phyloP scores from a whole-genome alignment of 768 basidiomycete species.

The Suillus bovinus region DNA sequence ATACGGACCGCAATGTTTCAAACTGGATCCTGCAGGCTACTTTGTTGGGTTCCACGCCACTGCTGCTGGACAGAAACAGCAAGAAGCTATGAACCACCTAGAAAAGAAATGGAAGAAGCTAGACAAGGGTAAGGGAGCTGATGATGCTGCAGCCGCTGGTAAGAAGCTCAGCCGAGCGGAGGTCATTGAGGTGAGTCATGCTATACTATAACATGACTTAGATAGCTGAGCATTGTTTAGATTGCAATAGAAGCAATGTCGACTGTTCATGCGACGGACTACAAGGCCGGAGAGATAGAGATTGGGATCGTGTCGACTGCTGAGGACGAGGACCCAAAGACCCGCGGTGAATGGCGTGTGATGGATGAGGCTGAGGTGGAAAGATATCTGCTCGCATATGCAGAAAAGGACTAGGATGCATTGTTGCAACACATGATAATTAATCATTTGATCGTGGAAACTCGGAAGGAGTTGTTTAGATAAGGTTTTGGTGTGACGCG shows the following conservation, averaged over 20 bases:
- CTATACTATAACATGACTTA: background rate
- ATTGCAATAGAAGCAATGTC: slow-evolving; percentile 95
- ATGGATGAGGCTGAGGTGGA: slow-evolving; percentile 80
- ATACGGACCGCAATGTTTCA: slow-evolving; percentile 95
- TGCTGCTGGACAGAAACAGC: slow-evolving; percentile 94
- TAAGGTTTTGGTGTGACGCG: background rate
- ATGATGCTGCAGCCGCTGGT: slow-evolving; percentile 76
- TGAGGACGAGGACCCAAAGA: slow-evolving; percentile 72
- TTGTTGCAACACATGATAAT: slow-evolving; percentile 4
- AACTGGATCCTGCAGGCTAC: slow-evolving; percentile 97
- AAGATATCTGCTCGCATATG: slow-evolving; percentile 78
- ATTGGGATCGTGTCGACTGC: slow-evolving; percentile 87
- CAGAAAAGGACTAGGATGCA: slow-evolving; percentile 71
- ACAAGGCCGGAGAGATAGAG: slow-evolving; percentile 94
- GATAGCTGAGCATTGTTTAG: slow-evolving; percentile 39
- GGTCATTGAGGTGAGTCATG: slow-evolving; percentile 80
- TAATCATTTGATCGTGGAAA: background rate
- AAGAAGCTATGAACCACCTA: slow-evolving; percentile 97
- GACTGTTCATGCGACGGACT: slow-evolving; percentile 92
- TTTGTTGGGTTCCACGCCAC: slow-evolving; percentile 99
- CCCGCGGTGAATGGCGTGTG: slow-evolving; percentile 75
- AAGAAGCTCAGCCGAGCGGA: slow-evolving; percentile 70
- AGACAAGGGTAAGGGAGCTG: slow-evolving; percentile 73
- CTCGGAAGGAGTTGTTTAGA: background rate
- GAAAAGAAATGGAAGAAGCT: slow-evolving; percentile 99